phyloP scores from a whole-genome alignment of 2,329 filamentous ascomycete genomes.

The Apiospora sp. region DNA sequence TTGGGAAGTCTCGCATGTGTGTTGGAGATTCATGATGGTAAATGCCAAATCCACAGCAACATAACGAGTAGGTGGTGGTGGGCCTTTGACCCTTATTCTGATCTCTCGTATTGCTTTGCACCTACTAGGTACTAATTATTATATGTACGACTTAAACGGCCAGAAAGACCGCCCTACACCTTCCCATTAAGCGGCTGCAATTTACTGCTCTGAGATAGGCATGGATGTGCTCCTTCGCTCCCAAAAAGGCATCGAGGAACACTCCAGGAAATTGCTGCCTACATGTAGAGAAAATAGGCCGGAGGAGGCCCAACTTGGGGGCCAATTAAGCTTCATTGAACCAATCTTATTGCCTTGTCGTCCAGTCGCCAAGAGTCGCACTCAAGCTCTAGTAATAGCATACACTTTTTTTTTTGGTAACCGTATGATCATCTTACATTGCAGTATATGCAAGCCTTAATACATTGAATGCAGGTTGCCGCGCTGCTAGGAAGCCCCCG shows the following conservation, averaged over 20 bases:
- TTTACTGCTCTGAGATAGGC: not conserved
- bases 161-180: not conserved
- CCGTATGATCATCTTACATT: not conserved
- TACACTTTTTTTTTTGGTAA: not conserved
- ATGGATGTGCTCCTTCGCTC: not conserved
- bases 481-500: not conserved
- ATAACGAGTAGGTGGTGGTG: not conserved
- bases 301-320: not conserved
- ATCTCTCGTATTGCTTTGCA: not conserved
- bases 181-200: not conserved
- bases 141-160: not conserved
- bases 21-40: not conserved
- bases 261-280: not conserved
- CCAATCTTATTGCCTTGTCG: not conserved
- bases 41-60: not conserved
- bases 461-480: not conserved
- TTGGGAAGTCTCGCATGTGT: not conserved
- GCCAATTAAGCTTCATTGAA: not conserved
- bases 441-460: not conserved
- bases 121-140: not conserved
- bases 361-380: not conserved
- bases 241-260: not conserved
- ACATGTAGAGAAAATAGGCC: not conserved
- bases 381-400: conserved; percentile 10
- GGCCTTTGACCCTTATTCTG: not conserved